Conservation (phyloP, 2,329 filamentous ascomycete species). For the Nothophaeocryptopus gaeumannii region DNA sequence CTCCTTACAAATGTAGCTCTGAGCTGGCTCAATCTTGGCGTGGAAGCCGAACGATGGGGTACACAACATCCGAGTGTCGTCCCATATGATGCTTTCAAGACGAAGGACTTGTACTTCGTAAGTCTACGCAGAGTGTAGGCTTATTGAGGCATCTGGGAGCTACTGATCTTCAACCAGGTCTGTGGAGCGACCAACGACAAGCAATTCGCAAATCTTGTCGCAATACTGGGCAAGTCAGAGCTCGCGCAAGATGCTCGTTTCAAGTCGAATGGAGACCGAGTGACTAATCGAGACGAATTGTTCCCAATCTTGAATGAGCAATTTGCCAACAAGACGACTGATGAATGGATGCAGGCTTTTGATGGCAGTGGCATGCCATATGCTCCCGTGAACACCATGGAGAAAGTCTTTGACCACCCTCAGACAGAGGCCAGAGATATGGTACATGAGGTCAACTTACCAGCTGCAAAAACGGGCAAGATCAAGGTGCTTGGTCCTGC, state of each 20-base stretch:
- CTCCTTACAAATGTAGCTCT: constrained; percentile 44
- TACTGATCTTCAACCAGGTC: no score
- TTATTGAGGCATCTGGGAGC: no score
- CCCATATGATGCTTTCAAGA: constrained; percentile 47
- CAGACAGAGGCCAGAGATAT: constrained; percentile 41
- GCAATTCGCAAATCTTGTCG: constrained; percentile 39
- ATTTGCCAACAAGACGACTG: constrained; percentile 39
- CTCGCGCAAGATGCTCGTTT: constrained; percentile 32
- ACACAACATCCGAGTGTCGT: constrained; percentile 49
- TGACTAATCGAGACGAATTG: constrained; percentile 35
- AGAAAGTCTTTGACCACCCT: constrained; percentile 45
- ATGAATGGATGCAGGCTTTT: constrained; percentile 42
- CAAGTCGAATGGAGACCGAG: constrained; percentile 30
- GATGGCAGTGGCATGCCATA: constrained; percentile 47
- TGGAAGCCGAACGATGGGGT: constrained; percentile 45
- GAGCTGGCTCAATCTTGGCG: constrained; percentile 41
- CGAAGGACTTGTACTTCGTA: constrained; percentile 29
- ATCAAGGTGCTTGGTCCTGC: constrained; percentile 22
- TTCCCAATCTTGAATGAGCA: constrained; percentile 36
- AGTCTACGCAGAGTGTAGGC: no score
- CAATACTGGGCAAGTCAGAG: constrained; percentile 28
- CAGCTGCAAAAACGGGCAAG: constrained; percentile 16
- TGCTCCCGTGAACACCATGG: constrained; percentile 47
- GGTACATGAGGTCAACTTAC: constrained; percentile 21
- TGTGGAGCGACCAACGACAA: constrained; percentile 36